Evolutionary conservation across 805 yeast species (phyloP), one percentile per base, ranked within the genome.

Genomic region (Dipodascopsis uninucleata): DNA sequence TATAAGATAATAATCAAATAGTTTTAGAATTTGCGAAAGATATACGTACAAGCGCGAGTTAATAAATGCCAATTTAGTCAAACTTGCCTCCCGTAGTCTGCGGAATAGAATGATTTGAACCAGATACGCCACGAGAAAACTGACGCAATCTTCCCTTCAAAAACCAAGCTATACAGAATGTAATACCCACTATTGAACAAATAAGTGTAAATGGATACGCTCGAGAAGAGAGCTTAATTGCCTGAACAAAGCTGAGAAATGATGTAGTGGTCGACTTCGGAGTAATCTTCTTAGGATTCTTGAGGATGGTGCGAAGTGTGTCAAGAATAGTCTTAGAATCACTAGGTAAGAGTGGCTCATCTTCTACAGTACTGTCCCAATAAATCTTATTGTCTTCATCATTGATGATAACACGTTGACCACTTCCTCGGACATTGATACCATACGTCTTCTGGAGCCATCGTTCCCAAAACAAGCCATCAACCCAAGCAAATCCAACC

Each of bases 401-500:
- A 36, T 60, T 58, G 24, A 64, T 55, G 32, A 64, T 49, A 16
- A 63, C 59, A 9, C 62, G 49, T 9, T 55, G 59, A 31, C 50
- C 50, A 1, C 39, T 29, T 28, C 45, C 54, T 6, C 51, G 52
- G 7, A 47, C 53, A 25, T 57, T 55, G 24, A 57, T 42, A 20
- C 64, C 62, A 34, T 57, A 61, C 10, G 60, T 53, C 36, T 52
- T 53, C 35, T 53, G 52, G 29, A 64, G 50, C 68, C 68, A 64
- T 16, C 62, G 47, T 41, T 56, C 59, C 64, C 65, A 63, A 41
- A 58, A 58, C 14, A 56, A 46, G 9, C 63, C 65, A 47, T 64
- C 64, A n/a, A 64, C 58, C 66, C 67, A 64, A 2, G 65, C 66
- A 39, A 64, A 63, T 5, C 63, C 66, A 6, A 61, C 63, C 35